Percentiles rank a stretch among this genome's conserved stretches.
Evolutionary conservation across 208 protist genomes (phyloP).

Genomic region (Acanthamoeba quina): DNA sequence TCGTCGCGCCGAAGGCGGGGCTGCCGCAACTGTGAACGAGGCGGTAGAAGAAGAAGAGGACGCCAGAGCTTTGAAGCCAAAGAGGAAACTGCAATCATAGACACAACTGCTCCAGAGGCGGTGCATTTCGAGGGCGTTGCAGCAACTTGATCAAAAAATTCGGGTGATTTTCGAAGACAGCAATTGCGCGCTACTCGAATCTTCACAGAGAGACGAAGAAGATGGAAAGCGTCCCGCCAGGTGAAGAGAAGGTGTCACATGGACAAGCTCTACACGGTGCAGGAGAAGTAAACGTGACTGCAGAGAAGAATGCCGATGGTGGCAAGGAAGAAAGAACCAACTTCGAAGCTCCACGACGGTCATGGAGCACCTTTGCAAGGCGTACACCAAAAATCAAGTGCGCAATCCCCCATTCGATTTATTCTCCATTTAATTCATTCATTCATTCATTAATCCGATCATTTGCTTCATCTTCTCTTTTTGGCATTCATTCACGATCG

Average conservation of each 20-base stretch:
- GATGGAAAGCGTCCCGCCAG: not conserved
- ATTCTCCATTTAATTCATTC: slow-evolving; percentile 4
- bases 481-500: not conserved
- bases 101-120: too few species aligned
- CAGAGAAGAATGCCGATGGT: not conserved
- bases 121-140: too few species aligned
- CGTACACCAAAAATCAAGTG: not conserved
- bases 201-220: not conserved
- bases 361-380: slow-evolving; percentile 20
- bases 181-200: not conserved
- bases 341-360: not conserved
- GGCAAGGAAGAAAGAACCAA: not conserved
- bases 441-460: not conserved
- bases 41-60: too few species aligned
- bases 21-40: too few species aligned
- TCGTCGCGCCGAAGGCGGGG: not conserved
- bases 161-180: too few species aligned
- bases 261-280: not conserved
- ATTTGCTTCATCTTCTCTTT: not conserved
- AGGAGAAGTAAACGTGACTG: not conserved
- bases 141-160: too few species aligned
- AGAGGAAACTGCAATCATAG: too few species aligned
- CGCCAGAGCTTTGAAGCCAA: too few species aligned
- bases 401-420: too few species aligned
- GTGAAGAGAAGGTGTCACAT: not conserved